These are phyloP conservation scores for Picea sitchensis DNA, from an alignment of 75 land plant species.

Conservation along the genomic window DNA sequence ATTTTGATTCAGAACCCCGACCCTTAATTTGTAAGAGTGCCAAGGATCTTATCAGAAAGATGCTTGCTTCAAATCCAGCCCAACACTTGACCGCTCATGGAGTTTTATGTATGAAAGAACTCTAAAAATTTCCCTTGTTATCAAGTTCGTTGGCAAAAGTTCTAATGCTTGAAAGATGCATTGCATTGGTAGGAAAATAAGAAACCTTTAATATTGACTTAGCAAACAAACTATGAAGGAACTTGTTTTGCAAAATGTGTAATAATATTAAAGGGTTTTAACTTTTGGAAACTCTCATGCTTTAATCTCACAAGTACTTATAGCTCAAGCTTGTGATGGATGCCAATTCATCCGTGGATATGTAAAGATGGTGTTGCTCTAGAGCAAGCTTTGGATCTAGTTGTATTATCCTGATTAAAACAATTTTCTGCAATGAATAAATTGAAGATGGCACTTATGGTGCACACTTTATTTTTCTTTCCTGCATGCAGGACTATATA, in stretches of 20 bases:
- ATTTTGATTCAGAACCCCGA: slow-evolving; percentile 85
- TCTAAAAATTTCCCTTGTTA: not conserved
- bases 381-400: slow-evolving; percentile 33
- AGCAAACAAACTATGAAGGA: not conserved
- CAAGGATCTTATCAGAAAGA: slow-evolving; percentile 77
- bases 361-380: slow-evolving; percentile 46
- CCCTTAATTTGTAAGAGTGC: slow-evolving; percentile 79
- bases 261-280: no score
- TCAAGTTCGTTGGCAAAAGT: not conserved
- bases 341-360: slow-evolving; percentile 42
- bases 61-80: slow-evolving; percentile 51
- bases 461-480: not conserved
- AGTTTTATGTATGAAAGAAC: slow-evolving; percentile 56
- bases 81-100: slow-evolving; percentile 67
- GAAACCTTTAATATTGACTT: not conserved
- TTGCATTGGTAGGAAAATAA: not conserved
- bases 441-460: slow-evolving; percentile 35
- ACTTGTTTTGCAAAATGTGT: not conserved
- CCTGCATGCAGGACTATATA: not conserved
- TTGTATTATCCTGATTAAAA: slow-evolving; percentile 33
- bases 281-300: no score
- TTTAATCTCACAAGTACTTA: not conserved
- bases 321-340: not conserved
- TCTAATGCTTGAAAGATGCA: not conserved
- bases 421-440: slow-evolving; percentile 44